phyloP scores from a whole-genome alignment of 331 rosid species.

The Pyrus hybrid region DNA sequence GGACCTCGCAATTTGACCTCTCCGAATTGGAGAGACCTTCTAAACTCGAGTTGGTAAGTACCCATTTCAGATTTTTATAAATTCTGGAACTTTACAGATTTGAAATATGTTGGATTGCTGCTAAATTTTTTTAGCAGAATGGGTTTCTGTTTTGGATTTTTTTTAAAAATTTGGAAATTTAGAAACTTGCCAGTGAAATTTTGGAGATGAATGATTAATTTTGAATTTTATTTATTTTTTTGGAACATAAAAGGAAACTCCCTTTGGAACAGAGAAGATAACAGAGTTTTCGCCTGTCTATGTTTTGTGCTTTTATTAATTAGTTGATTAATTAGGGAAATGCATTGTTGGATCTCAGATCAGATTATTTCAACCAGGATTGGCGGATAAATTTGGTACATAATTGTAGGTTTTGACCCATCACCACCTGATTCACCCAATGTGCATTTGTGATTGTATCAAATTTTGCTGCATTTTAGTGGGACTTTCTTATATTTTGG shows the following conservation, averaged over 20 bases:
- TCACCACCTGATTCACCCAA: background rate
- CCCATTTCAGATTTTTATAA: background rate
- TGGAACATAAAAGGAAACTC: background rate
- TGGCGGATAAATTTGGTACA: background rate
- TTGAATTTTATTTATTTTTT: background rate
- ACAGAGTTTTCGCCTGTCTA: no score
- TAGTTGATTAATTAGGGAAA: background rate
- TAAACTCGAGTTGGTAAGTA: constrained; percentile 76
- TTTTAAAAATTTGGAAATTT: background rate
- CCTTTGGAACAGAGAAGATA: background rate
- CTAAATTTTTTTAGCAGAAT: no score
- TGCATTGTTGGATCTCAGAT: background rate
- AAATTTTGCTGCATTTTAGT: background rate
- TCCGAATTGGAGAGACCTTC: constrained; percentile 79
- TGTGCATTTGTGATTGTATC: background rate
- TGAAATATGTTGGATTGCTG: background rate
- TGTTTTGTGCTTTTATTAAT: background rate
- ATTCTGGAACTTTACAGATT: background rate
- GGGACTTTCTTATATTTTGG: background rate
- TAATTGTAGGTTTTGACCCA: background rate
- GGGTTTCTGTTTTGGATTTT: background rate
- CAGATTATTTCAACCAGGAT: no score
- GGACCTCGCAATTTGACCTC: constrained; percentile 75
- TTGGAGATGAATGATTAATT: background rate
- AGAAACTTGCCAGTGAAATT: background rate